phyloP scores from a whole-genome alignment of 441 rosid genomes.

The Manihot esculenta region DNA sequence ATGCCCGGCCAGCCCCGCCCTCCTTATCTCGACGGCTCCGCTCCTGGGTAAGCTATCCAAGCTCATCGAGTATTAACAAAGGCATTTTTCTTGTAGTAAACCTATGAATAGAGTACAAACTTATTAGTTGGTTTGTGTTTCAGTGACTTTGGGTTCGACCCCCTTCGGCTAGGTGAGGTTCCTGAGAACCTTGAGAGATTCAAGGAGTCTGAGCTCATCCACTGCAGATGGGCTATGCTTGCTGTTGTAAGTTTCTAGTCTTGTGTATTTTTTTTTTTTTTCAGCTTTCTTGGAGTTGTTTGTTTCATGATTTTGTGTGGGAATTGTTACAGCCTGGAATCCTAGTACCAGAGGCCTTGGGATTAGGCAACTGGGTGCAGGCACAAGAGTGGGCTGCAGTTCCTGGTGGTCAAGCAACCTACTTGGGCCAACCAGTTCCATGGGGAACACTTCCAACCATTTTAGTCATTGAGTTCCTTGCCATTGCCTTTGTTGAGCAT shows the following conservation, averaged over 20 bases:
- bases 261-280: background rate
- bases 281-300: too few relatives aligned
- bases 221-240: constrained; percentile 99
- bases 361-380: constrained; percentile 94
- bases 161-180: constrained; percentile 85
- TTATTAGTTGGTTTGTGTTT: background rate
- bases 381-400: constrained; percentile 97
- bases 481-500: constrained; percentile 93
- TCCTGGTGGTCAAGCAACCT: constrained; percentile 97
- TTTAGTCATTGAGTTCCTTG: constrained; percentile 77
- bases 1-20: constrained; percentile 99
- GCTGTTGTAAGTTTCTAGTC: constrained; percentile 72
- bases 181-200: constrained; percentile 96
- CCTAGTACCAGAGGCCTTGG: constrained; percentile 87
- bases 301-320: background rate
- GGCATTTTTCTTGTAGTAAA: too few relatives aligned
- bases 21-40: constrained; percentile 92
- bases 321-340: constrained; percentile 71
- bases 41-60: constrained; percentile 75
- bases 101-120: too few relatives aligned
- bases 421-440: constrained; percentile 92
- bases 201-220: constrained; percentile 92
- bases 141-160: constrained; percentile 98
- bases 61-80: too few relatives aligned
- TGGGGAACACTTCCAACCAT: constrained; percentile 96